Conservation (phyloP, 306 rosid species). For the Dalbergia cultrata region DNA sequence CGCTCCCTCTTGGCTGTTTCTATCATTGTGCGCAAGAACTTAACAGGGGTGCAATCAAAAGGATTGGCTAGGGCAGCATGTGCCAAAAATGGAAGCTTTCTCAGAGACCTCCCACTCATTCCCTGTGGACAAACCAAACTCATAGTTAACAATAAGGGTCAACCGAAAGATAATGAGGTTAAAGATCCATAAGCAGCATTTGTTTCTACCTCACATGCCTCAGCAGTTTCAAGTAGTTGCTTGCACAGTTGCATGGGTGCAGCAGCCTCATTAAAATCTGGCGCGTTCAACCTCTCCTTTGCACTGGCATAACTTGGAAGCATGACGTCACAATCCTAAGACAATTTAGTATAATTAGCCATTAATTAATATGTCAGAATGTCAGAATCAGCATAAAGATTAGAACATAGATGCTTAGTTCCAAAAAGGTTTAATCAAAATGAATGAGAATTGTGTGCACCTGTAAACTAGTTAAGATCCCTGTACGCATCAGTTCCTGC, state of each 20-base stretch:
- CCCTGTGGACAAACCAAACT: constrained; percentile 64
- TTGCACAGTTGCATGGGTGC: constrained; percentile 59
- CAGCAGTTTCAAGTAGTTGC: constrained; percentile 80
- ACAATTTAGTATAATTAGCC: constrained; percentile 48
- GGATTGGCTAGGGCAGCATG: constrained; percentile 83
- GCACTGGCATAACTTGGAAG: constrained; percentile 73
- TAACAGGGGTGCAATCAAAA: constrained; percentile 67
- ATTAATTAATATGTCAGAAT: constrained; percentile 38
- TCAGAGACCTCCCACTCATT: constrained; percentile 87
- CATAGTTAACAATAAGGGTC: constrained; percentile 31
- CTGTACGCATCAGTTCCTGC: constrained; percentile 78
- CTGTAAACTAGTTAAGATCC: constrained; percentile 70
- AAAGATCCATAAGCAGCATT: constrained; percentile 34
- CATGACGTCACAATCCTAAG: constrained; percentile 60
- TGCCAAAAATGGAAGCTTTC: constrained; percentile 95
- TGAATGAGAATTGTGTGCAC: constrained; percentile 52
- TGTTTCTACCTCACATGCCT: constrained; percentile 83
- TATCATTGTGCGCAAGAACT: constrained; percentile 78
- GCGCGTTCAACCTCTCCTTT: constrained; percentile 64
- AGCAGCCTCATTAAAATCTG: constrained; percentile 54
- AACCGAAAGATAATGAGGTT: constrained; percentile 27
- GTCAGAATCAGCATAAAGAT: constrained; percentile 18
- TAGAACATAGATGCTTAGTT: neutral
- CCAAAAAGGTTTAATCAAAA: constrained; percentile 7
- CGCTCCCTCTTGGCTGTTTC: constrained; percentile 85